Evolutionary conservation across 306 rosid species (phyloP), one percentile per base, ranked within the genome.

Genomic region (Mucuna pruriens): DNA sequence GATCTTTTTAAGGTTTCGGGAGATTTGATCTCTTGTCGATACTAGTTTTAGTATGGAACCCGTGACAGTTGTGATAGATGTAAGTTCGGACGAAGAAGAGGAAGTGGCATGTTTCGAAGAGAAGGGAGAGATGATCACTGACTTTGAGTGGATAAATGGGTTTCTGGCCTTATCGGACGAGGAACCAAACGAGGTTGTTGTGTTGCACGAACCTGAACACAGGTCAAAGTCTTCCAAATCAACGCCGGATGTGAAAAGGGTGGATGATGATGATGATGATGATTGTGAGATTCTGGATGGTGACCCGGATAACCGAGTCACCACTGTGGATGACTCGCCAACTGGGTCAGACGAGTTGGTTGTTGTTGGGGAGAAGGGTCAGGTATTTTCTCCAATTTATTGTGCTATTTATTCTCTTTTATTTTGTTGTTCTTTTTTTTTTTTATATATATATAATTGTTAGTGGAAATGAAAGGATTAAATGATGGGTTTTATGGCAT

Each of bases 341-440:
- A 60, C 36, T 61, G 87, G 71, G 38, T 85, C 95, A n/a, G 97
- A 94, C 23, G 97, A 94, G 63, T 78, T 92, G 86, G 64, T 81
- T 62, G 77, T 94, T 5, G 87, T 94, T 68, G 95, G 89, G 29
- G 95, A 89, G 86, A 94, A 84, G 89, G 94, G 98, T 39, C 97
- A 88, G 94, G 98, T 94, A 82, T 46, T 15, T 48, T 46, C 3
- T 49, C 8, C 16, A 31, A 17, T 49, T 54, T 58, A 0, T 9
- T 71, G 29, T 49, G 7, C 0, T 29, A 29, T 29, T 29, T 29
- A 29, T 29, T n/a, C n/a, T n/a, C n/a, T n/a, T n/a, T 29, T 29
- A 3, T 29, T 29, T 29, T 29, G 3, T 29, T 1, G 3, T 29
- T 29, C 31, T 29, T 2, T 2, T 51, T 4, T 29, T 42, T 40